phyloP scores from a whole-genome alignment of 345 rosid species.

The Schrenkiella parvula region DNA sequence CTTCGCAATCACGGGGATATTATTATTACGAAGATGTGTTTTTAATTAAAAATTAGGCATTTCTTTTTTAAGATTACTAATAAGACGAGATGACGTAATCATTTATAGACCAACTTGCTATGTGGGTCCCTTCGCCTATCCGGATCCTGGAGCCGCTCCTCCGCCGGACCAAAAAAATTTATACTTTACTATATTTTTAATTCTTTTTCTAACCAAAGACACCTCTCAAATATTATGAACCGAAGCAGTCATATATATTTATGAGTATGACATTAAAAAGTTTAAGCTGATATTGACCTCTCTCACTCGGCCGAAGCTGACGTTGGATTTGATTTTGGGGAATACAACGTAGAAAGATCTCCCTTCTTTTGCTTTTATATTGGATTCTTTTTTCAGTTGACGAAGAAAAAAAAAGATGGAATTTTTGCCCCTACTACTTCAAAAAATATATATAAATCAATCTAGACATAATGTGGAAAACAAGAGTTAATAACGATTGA shows the following conservation, averaged over 20 bases:
- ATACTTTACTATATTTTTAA: no score
- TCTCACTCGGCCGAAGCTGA: slow-evolving; percentile 7
- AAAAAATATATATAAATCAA: neutral
- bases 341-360: slow-evolving; percentile 1
- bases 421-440: neutral
- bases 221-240: neutral
- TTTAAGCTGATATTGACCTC: slow-evolving; percentile 8
- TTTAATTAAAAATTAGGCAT: neutral
- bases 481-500: neutral
- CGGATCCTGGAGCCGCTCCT: slow-evolving; percentile 30
- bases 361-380: neutral
- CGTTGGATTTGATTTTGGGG: slow-evolving; percentile 18
- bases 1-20: slow-evolving; percentile 15
- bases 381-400: neutral
- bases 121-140: slow-evolving; percentile 21
- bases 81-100: slow-evolving; percentile 31
- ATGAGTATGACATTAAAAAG: neutral
- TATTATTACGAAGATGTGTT: neutral
- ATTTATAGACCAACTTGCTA: slow-evolving; percentile 15
- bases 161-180: slow-evolving; percentile 13
- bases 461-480: neutral
- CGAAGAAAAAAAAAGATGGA: neutral
- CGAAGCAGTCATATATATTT: neutral
- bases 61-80: neutral
- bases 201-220: neutral